These are phyloP conservation scores for Gymnopus androsaceus DNA, from an alignment of 1,284 basidiomycete genomes.

Conservation along the genomic window DNA sequence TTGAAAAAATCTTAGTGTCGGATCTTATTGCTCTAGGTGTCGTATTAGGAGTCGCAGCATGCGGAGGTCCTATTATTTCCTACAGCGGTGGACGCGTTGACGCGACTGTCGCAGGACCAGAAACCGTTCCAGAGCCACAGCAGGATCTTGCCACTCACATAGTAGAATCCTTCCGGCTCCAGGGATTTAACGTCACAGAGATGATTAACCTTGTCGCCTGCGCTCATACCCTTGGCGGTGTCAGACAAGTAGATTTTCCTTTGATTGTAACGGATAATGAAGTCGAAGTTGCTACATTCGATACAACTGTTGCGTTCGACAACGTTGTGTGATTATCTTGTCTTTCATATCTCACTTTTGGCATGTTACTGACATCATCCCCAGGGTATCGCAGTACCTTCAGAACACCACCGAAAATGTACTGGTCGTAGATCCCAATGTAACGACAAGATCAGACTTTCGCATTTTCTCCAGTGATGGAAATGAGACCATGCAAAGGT, in stretches of 20 bases:
- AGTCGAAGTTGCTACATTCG: neutral
- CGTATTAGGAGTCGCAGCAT: neutral
- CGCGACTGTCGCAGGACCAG: slow-evolving; percentile 4
- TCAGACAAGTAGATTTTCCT: neutral
- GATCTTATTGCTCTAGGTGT: slow-evolving; percentile 5
- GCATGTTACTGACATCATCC: neutral
- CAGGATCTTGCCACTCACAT: no score
- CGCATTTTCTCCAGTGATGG: no score
- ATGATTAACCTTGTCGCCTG: slow-evolving; percentile 12
- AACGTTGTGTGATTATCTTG: slow-evolving; percentile 39
- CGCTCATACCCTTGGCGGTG: slow-evolving; percentile 10
- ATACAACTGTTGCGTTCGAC: slow-evolving; percentile 28
- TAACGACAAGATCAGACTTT: no score
- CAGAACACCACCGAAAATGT: slow-evolving; percentile 36
- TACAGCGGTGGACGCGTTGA: slow-evolving; percentile 9
- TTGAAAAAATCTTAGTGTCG: no score
- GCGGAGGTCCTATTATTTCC: slow-evolving; percentile 7
- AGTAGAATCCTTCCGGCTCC: neutral
- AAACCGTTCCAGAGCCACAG: no score
- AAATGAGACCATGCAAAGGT: slow-evolving; percentile 39
- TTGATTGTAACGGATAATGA: neutral
- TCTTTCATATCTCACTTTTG: neutral
- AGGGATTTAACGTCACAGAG: slow-evolving; percentile 6
- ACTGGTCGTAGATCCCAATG: slow-evolving; percentile 36
- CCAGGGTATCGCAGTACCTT: slow-evolving; percentile 39